These are phyloP conservation scores for Sugiyamaella xylanicola DNA, from an alignment of 1,139 yeast species.

Conservation along the genomic window DNA sequence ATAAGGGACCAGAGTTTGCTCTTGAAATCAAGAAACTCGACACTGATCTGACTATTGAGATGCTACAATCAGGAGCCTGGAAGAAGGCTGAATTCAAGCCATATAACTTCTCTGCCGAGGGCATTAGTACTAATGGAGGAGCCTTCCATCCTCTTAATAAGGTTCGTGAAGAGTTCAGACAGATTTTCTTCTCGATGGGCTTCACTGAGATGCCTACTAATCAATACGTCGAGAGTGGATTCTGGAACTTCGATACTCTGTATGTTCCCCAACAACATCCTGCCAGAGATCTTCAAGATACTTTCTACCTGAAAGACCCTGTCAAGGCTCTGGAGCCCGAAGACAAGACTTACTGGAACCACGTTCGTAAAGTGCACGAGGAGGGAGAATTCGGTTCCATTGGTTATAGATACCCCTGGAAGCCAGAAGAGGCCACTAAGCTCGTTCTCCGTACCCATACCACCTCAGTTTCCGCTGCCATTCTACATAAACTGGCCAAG, in stretches of 20 bases:
- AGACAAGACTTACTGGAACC: conserved; percentile 75
- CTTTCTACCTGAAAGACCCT: conserved; percentile 96
- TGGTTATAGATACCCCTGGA: conserved; percentile 99
- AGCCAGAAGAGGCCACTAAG: conserved; percentile 81
- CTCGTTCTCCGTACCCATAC: conserved; percentile 97
- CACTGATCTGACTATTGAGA: conserved; percentile 92
- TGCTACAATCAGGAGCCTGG: conserved; percentile 80
- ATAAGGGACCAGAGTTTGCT: conserved; percentile 83
- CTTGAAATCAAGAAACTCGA: conserved; percentile 77
- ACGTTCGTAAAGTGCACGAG: conserved; percentile 82
- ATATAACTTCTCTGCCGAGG: conserved; percentile 94
- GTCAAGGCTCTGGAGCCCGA: conserved; percentile 74
- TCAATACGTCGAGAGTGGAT: conserved; percentile 95
- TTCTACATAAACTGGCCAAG: conserved; percentile 83
- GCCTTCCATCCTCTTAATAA: conserved; percentile 95
- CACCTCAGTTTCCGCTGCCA: conserved; percentile 86
- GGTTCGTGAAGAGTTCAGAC: conserved; percentile 96
- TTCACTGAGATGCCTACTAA: conserved; percentile 99
- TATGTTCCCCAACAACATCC: conserved; percentile 99
- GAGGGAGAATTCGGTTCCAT: conserved; percentile 90
- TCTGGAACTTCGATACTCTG: conserved; percentile 97
- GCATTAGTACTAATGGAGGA: conserved; percentile 82
- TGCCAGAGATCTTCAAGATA: conserved; percentile 97
- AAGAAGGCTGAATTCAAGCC: conserved; percentile 84
- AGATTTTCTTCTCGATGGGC: conserved; percentile 96